Base-by-base conservation (phyloP, 225 moss, liverwort and hornwort genomes). In the Rhytidiadelphus loreus region DNA sequence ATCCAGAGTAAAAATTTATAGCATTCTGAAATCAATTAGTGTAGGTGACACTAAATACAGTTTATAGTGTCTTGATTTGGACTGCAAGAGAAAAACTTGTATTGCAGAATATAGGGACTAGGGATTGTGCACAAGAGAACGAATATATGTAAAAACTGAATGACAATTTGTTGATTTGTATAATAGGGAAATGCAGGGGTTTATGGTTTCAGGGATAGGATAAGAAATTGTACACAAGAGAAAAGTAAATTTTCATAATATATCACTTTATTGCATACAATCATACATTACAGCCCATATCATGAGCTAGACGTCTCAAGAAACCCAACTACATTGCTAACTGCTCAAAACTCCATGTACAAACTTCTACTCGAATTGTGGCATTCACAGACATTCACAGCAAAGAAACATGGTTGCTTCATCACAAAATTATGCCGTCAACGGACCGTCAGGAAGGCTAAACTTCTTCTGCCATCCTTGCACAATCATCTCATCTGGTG, bases 401-500 rank as follows among this genome's bases (percentile, higher is more conserved):
- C 22, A 44, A 30, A 84, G 52, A 8, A 78, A 70, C 80, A 73
- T 58, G 11, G 21, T 12, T 58, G n/a, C 55, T 23, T 73, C 20
- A 26, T 55, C 18, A 18, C 30, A 20, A 68, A 69, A 68, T 69
- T 50, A 83, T 39, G 68, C 73, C 37, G 26, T 82, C 63, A 82
- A 62, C 3, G 82, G 82, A 11, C n/a, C 83, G 11, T 89, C 92
- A 21, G 96, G 91, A 12, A 98, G 87, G 48, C 44, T 41, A 22
- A 96, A 96, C 81, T 98, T 98, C 84, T 96, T 98, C 93, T 92
- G 85, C 98, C 98, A 98, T 26, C 98, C 98, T 83, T 95, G 29
- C 58, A 96, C 66, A 41, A 97, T 97, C 97, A 97, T 93, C 22
- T 95, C 86, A 26, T 97, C 96, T 4, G 97, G 92, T 37, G 95